Evolutionary conservation across 176 grass and related monocot species (phyloP).

Genomic region (Zoysia pacifica): DNA sequence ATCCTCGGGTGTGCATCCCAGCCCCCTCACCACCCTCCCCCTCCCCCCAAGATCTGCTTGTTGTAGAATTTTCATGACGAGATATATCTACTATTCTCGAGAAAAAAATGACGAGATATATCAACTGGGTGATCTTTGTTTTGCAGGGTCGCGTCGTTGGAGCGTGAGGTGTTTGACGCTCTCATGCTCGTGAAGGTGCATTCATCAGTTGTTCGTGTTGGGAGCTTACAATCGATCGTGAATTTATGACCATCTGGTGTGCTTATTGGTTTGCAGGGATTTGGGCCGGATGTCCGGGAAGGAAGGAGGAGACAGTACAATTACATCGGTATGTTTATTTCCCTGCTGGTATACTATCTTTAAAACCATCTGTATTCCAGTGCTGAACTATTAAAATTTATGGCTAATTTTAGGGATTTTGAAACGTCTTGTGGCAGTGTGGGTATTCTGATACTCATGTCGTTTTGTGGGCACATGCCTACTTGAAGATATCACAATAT

Average conservation of each 20-base stretch:
- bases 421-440: background rate
- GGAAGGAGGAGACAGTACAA: slow-evolving; percentile 93
- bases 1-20: slow-evolving; percentile 52
- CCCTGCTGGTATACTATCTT: background rate
- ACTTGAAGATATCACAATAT: background rate
- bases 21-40: too few species aligned
- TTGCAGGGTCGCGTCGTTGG: slow-evolving; percentile 68
- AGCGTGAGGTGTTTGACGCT: slow-evolving; percentile 81
- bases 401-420: background rate
- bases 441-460: background rate
- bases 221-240: background rate
- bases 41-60: background rate
- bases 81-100: background rate
- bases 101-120: background rate
- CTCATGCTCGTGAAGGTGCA: slow-evolving; percentile 81
- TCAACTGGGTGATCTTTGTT: slow-evolving; percentile 23
- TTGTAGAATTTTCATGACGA: background rate
- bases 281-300: slow-evolving; percentile 81
- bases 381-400: background rate
- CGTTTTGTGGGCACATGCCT: background rate
- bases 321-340: slow-evolving; percentile 68
- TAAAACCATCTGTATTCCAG: background rate
- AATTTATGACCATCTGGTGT: background rate
- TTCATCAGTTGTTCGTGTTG: background rate
- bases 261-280: slow-evolving; percentile 52